Evolutionary conservation across 2,329 filamentous ascomycete species (phyloP).

Genomic region (Malbranchea cinnamomea): DNA sequence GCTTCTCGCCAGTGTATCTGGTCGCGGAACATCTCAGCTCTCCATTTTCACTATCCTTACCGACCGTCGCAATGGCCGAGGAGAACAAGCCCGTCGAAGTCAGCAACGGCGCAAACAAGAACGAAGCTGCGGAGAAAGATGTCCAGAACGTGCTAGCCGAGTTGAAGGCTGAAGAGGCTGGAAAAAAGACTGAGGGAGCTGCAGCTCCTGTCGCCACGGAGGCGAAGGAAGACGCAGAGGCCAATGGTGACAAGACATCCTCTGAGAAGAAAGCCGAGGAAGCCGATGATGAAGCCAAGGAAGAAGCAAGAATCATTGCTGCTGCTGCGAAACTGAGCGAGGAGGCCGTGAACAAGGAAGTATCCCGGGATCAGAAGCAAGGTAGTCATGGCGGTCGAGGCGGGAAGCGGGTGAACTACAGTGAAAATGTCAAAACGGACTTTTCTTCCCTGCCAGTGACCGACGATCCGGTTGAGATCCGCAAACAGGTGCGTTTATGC

Average conservation of each 20-base stretch:
- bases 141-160: constrained; percentile 31
- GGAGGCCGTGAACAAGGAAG: constrained; percentile 9
- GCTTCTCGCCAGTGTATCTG: neutral
- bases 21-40: neutral
- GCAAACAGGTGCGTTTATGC: constrained; percentile 48
- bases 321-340: constrained; percentile 11
- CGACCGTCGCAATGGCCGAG: constrained; percentile 18
- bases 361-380: constrained; percentile 12
- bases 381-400: constrained; percentile 14
- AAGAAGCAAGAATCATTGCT: constrained; percentile 15
- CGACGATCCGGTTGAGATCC: constrained; percentile 65
- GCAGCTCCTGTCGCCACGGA: constrained; percentile 10
- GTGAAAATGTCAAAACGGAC: constrained; percentile 56
- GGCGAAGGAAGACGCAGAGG: constrained; percentile 21
- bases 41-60: too few relatives aligned
- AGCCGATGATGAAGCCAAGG: constrained; percentile 23
- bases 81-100: constrained; percentile 21
- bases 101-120: constrained; percentile 15
- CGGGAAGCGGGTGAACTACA: constrained; percentile 16
- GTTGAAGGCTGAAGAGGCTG: constrained; percentile 23
- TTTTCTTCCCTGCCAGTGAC: constrained; percentile 52
- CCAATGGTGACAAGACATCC: constrained; percentile 22
- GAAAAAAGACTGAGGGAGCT: constrained; percentile 4
- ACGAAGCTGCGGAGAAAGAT: constrained; percentile 31
- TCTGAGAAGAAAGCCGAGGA: constrained; percentile 19